phyloP scores from a whole-genome alignment of 73 alveolate species.

The Paramecium primaurelia region DNA sequence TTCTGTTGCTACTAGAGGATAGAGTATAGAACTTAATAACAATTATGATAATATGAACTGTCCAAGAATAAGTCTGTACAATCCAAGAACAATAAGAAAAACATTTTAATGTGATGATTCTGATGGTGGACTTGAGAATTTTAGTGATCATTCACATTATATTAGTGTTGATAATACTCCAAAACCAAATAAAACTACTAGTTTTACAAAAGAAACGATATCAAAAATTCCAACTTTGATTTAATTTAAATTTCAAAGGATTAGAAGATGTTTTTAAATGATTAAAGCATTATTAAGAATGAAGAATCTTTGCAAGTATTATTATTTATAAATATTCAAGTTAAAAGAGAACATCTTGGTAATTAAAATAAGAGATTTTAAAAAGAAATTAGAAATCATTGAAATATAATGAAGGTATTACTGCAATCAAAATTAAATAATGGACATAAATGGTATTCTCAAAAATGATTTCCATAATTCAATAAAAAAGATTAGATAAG shows the following conservation, averaged over 20 bases:
- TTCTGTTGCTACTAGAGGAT: neutral
- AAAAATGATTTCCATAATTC: neutral
- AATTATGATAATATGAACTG: neutral
- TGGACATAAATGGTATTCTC: conserved; percentile 9
- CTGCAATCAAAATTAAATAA: neutral
- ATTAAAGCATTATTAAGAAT: neutral
- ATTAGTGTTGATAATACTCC: neutral
- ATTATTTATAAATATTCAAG: neutral
- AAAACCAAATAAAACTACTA: neutral
- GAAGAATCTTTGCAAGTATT: neutral
- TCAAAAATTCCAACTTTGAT: neutral
- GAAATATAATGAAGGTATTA: neutral
- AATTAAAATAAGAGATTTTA: neutral
- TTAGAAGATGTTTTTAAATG: neutral
- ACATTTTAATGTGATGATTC: neutral
- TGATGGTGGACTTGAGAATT: neutral
- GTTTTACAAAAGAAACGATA: neutral
- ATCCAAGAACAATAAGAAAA: neutral
- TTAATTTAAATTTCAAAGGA: neutral
- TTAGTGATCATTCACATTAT: neutral
- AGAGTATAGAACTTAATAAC: neutral
- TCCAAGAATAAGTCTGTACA: neutral
- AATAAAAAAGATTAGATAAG: neutral
- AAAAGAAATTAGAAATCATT: neutral
- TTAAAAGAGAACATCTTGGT: neutral